A percentile compares a stretch with the other conserved stretches of the same genome.
Evolutionary conservation across 306 rosid species (phyloP).

Genomic region (Inga laurina): DNA sequence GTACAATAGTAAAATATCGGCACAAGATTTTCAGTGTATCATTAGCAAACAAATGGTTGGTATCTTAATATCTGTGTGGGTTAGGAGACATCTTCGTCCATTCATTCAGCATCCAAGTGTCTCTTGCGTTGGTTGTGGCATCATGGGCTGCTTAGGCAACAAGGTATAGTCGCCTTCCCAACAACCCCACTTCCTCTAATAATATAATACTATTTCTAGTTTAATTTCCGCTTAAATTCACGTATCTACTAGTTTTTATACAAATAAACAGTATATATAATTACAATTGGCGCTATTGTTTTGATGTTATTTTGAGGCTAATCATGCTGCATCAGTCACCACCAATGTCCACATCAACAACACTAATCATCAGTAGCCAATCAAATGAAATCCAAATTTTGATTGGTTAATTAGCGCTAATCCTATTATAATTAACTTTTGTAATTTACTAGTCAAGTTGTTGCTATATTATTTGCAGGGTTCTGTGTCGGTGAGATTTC

Average conservation of each 20-base stretch:
- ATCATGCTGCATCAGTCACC: background rate
- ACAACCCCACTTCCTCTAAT: constrained; percentile 16
- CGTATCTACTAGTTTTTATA: background rate
- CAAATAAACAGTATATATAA: background rate
- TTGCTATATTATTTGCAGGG: constrained; percentile 52
- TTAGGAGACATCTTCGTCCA: constrained; percentile 59
- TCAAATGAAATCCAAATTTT: background rate
- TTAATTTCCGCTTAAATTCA: background rate
- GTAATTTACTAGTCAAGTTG: background rate
- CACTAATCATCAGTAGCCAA: background rate
- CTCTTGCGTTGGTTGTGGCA: constrained; percentile 85
- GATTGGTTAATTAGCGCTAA: background rate
- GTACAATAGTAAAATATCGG: constrained; percentile 12
- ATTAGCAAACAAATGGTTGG: constrained; percentile 97
- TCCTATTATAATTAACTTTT: background rate
- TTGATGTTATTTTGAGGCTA: background rate
- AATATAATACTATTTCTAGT: background rate
- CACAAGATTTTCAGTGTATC: constrained; percentile 62
- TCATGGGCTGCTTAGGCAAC: constrained; percentile 87
- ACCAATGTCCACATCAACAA: constrained; percentile 34
- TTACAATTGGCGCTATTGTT: background rate
- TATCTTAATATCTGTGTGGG: constrained; percentile 81
- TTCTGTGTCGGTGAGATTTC: constrained; percentile 82
- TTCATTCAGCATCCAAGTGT: constrained; percentile 69
- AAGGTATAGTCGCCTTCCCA: constrained; percentile 54